Evolutionary conservation across 768 basidiomycete species (phyloP), one percentile per base, ranked within the genome.

Genomic region (Termitomyces sp.): DNA sequence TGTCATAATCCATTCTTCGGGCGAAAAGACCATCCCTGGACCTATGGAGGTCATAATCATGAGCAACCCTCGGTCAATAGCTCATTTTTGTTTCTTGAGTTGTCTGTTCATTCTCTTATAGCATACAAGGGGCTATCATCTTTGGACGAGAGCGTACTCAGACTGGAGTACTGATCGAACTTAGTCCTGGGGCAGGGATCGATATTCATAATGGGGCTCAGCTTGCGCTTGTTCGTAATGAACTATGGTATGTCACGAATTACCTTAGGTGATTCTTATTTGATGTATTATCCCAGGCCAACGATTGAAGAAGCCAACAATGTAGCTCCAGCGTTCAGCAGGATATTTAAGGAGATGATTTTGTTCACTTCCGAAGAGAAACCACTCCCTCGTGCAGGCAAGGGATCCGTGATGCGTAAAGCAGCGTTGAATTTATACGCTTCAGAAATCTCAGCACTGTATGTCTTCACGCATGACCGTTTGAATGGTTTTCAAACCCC

Each of bases 301-400:
- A 60, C 66, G 7, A 69, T 79, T 4, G 77, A 77, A 32, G 71
- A 77, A 29, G 78, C 77, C 1, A 81, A 80, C 59, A 64, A 59
- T 14, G 62, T 59, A 5, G 71, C 72, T 0, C 77, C 78, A 0
- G 54, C 68, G 0, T 78, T 73, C 45, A 77, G 75, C 56, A 69
- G 72, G n/a, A 70, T 80, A 12, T 79, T 76, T 65, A 78, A 77
- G 57, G 77, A 83, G 60, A 79, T 83, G 78, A 77, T 83, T 41
- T 37, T 82, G 31, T 65, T 81, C 11, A 68, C 80, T 0, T 64
- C 69, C 5, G 62, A 64, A 2, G 69, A 65, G 0, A 78, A 78
- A 53, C 79, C 77, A 0, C 67, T 83, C 43, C 66, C 73, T 17
- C 74, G 73, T 23, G 68, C 77, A 1, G 73, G 66, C 0, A 84